A percentile compares a stretch with the other conserved stretches of the same genome.
Evolutionary conservation across 208 protist species (phyloP).

Genomic region (Wallacemonas collosoma): DNA sequence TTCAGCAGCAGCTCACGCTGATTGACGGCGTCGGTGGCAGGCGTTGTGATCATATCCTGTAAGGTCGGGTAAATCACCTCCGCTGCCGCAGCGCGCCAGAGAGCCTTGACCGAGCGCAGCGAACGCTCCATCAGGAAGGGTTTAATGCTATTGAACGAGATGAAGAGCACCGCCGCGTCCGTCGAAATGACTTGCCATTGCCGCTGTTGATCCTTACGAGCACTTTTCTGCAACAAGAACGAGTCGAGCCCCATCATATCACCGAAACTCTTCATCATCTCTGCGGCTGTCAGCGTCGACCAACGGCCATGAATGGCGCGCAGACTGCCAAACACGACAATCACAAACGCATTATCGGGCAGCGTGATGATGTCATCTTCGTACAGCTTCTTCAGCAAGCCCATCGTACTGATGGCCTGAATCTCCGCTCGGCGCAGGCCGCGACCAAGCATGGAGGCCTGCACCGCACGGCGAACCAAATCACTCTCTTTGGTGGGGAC

Average conservation of each 20-base stretch:
- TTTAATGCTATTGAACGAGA: slow-evolving; percentile 74
- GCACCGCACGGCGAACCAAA: slow-evolving; percentile 62
- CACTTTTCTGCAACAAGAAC: slow-evolving; percentile 53
- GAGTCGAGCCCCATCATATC: slow-evolving; percentile 68
- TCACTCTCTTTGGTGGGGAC: slow-evolving; percentile 56
- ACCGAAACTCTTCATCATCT: slow-evolving; percentile 62
- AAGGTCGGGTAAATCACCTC: slow-evolving; percentile 67
- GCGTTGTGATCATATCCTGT: slow-evolving; percentile 59
- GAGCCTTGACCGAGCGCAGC: slow-evolving; percentile 65
- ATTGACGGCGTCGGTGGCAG: slow-evolving; percentile 40
- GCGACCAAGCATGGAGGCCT: slow-evolving; percentile 58
- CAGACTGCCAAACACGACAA: slow-evolving; percentile 74
- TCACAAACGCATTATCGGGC: slow-evolving; percentile 68
- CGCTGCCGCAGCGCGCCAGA: slow-evolving; percentile 74
- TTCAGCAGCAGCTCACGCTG: slow-evolving; percentile 53
- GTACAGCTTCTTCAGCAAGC: slow-evolving; percentile 51
- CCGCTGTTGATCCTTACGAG: slow-evolving; percentile 46
- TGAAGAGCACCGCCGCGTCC: slow-evolving; percentile 67
- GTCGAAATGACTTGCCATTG: slow-evolving; percentile 66
- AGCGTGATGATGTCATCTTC: slow-evolving; percentile 67
- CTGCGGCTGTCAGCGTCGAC: slow-evolving; percentile 58
- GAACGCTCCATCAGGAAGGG: slow-evolving; percentile 79
- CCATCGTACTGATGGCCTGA: slow-evolving; percentile 68
- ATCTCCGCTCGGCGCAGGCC: slow-evolving; percentile 59
- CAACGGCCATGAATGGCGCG: slow-evolving; percentile 62